Conservation (phyloP, 2,329 filamentous ascomycete genomes). For the Drechslera avenae region DNA sequence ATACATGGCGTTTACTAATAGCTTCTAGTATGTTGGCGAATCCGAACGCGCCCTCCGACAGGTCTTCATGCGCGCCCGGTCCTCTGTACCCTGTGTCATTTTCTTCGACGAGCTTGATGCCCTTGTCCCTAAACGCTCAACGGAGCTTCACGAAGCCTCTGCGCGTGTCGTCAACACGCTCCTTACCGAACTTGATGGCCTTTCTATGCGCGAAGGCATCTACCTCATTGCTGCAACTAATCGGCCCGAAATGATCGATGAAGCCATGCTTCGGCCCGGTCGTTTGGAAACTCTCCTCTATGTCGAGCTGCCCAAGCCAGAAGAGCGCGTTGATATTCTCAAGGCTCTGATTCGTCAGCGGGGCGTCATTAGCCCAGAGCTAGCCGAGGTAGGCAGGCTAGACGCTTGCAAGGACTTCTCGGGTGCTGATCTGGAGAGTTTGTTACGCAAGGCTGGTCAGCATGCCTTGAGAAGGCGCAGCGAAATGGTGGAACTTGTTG, state of each 20-base stretch:
- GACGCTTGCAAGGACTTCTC: constrained; percentile 77
- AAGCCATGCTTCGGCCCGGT: constrained; percentile 90
- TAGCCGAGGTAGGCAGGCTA: constrained; percentile 67
- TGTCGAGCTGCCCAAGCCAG: constrained; percentile 79
- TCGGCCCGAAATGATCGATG: constrained; percentile 93
- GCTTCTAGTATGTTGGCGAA: constrained; percentile 79
- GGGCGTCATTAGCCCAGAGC: constrained; percentile 58
- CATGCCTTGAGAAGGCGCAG: constrained; percentile 57
- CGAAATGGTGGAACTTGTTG: constrained; percentile 54
- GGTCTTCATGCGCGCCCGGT: constrained; percentile 85
- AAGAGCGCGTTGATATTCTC: constrained; percentile 85
- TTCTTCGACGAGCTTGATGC: constrained; percentile 99
- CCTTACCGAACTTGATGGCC: constrained; percentile 90
- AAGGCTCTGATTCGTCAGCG: constrained; percentile 62
- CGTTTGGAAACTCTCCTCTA: constrained; percentile 87
- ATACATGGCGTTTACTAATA: constrained; percentile 8
- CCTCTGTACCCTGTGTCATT: constrained; percentile 87
- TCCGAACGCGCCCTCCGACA: constrained; percentile 91
- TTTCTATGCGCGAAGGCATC: constrained; percentile 78
- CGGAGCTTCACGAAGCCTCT: constrained; percentile 76
- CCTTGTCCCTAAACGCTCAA: constrained; percentile 82
- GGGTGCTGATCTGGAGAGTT: constrained; percentile 66
- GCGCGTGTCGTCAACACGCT: constrained; percentile 93
- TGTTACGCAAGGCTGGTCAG: constrained; percentile 65
- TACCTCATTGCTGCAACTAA: constrained; percentile 97